These are phyloP conservation scores for Carallia pectinifolia DNA, from an alignment of 345 rosid genomes.

Conservation along the genomic window DNA sequence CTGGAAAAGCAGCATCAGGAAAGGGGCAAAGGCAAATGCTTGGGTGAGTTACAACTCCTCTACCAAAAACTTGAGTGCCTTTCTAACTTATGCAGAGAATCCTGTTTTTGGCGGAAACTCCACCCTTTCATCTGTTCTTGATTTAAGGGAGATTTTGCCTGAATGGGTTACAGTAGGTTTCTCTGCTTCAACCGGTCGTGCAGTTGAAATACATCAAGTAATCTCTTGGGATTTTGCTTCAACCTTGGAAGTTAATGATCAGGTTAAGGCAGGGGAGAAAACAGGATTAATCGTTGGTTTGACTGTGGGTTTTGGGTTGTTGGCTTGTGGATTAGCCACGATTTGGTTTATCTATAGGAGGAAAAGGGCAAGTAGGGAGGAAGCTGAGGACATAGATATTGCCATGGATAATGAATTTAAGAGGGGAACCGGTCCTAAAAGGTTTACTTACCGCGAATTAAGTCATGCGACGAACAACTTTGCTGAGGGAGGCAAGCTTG, in stretches of 20 bases:
- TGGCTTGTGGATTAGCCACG: conserved; percentile 4
- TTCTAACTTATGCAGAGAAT: conserved; percentile 38
- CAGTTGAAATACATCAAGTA: conserved; percentile 17
- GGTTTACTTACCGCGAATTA: conserved; percentile 21
- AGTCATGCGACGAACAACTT: conserved; percentile 20
- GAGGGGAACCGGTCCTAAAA: conserved; percentile 29
- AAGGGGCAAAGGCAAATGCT: conserved; percentile 40
- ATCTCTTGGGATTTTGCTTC: conserved; percentile 20
- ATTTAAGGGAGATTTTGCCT: conserved; percentile 19
- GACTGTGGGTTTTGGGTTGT: conserved; percentile 7
- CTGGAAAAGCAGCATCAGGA: conserved; percentile 42
- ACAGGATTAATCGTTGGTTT: conserved; percentile 12
- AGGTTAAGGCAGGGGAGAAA: background rate
- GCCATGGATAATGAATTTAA: conserved; percentile 27
- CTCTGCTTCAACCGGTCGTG: conserved; percentile 25
- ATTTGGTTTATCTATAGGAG: conserved; percentile 4
- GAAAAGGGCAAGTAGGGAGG: background rate
- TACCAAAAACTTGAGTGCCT: conserved; percentile 47
- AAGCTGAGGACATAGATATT: conserved; percentile 4
- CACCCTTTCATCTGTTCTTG: conserved; percentile 1
- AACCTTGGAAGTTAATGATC: conserved; percentile 10
- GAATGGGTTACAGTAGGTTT: conserved; percentile 23
- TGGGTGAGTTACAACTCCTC: conserved; percentile 52
- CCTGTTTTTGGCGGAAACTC: conserved; percentile 18
- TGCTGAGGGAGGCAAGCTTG: conserved; percentile 18